Base-by-base conservation (phyloP, 2,329 filamentous ascomycete genomes). In the Arthrobotrys sinensis region DNA sequence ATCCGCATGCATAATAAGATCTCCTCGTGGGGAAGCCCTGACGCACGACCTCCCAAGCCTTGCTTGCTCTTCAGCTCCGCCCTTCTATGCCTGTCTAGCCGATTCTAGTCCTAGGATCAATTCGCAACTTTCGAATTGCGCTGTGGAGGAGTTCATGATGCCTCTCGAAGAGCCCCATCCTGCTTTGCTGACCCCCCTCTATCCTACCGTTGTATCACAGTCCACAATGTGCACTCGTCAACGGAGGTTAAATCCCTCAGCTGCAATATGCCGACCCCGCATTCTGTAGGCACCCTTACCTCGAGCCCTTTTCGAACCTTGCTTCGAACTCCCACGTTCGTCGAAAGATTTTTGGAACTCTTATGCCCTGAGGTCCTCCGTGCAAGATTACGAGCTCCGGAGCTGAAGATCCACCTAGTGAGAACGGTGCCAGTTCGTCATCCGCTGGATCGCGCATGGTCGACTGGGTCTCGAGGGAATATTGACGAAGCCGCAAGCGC, bases 201-300 rank as follows among this genome's bases (percentile, higher is more conserved):
- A 45, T 53, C 50, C 40, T 24, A 11, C 11, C 43, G 19, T 32
- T 63, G 8, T 45, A 19, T 77, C 46, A 24, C 66, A 11, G 50
- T 36, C 36, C 4, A 28, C 28, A 62, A 65, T 62, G 38, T 66
- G 16, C 45, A 36, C 45, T 63, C 63, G 24, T 50, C 50, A 60
- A 52, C 43, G 52, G 60, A 66, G 48, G 55, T 69, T 70, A 77
- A 77, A 77, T 77, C 73, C 73, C 73, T 77, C 73, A 77, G 66
- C 60, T 77, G 73, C 73, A 67, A 66, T 77, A 69, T 77, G 34
- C 52, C 73, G 45, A 77, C 73, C 73, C 73, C 73, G 73, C 73
- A 77, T 77, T 77, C 64, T 70, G 66, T 70, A 77, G 52, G 43
- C 73, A 77, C 60, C 66, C 71, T 62, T 77, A 66, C 28, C 66